Evolutionary conservation across 1,284 basidiomycete genomes (phyloP).

Genomic region (Pterulicium gracile): DNA sequence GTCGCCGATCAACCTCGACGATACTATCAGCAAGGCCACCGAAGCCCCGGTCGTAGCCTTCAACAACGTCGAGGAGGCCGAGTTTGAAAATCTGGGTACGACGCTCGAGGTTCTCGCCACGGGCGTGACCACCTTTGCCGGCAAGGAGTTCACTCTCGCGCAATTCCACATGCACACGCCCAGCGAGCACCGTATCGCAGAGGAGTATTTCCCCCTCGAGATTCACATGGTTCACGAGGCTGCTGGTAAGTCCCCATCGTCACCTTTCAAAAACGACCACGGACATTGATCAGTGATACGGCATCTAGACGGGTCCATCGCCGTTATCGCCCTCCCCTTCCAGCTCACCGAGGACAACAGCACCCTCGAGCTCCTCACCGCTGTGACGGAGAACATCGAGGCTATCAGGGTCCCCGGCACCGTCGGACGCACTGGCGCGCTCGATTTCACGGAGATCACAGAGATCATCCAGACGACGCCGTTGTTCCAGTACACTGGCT

Average conservation of each 20-base stretch:
- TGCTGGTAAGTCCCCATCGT: constrained; percentile 7
- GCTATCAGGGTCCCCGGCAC: constrained; percentile 11
- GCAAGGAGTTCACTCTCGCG: constrained; percentile 5
- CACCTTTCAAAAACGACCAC: not conserved
- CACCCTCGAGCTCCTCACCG: constrained; percentile 12
- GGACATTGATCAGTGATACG: not conserved
- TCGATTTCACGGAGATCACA: constrained; percentile 12
- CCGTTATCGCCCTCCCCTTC: constrained; percentile 14
- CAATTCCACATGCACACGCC: constrained; percentile 10
- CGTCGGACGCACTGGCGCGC: constrained; percentile 11
- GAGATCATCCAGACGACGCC: constrained; percentile 11
- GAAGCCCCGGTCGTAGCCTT: not conserved
- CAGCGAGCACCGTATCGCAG: constrained; percentile 5
- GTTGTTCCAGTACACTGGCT: constrained; percentile 14
- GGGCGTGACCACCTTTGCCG: constrained; percentile 6
- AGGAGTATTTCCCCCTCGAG: constrained; percentile 9
- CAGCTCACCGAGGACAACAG: constrained; percentile 13
- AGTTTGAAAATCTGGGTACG: constrained; percentile 7
- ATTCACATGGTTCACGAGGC: constrained; percentile 13
- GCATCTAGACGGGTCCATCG: constrained; percentile 11
- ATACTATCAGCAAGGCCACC: constrained; percentile 4
- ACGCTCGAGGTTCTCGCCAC: constrained; percentile 6
- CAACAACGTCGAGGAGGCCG: constrained; percentile 2
- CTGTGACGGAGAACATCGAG: constrained; percentile 12
- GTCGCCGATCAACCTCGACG: constrained; percentile 10